These are phyloP conservation scores for Lachnellula subtilissima DNA, from an alignment of 2,329 filamentous ascomycete species.

Conservation along the genomic window DNA sequence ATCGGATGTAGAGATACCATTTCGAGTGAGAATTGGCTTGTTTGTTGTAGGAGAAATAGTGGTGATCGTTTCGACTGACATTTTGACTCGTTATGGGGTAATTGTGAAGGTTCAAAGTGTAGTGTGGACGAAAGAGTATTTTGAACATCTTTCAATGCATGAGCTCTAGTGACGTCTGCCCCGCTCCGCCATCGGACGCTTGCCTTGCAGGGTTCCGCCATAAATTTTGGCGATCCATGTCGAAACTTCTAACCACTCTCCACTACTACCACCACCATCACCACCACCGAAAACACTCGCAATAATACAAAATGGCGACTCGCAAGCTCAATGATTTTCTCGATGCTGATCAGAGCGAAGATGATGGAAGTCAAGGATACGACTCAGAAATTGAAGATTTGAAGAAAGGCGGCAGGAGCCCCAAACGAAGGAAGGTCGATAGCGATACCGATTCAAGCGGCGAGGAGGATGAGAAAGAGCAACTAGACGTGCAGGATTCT, in stretches of 20 bases:
- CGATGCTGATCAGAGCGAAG: slow-evolving; percentile 54
- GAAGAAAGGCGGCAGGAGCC: slow-evolving; percentile 55
- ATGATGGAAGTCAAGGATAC: slow-evolving; percentile 47
- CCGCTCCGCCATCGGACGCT: neutral
- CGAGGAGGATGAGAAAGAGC: slow-evolving; percentile 30
- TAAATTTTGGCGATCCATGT: neutral
- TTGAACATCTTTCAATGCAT: neutral
- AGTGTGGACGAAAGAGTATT: slow-evolving; percentile 2
- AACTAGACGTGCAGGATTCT: slow-evolving; percentile 26
- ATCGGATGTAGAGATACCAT: slow-evolving; percentile 66
- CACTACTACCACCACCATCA: neutral
- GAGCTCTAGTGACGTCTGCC: slow-evolving; percentile 2
- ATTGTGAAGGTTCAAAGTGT: neutral
- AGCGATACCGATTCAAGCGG: slow-evolving; percentile 38
- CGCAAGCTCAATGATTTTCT: slow-evolving; percentile 71
- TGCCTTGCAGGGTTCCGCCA: neutral
- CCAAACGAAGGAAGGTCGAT: slow-evolving; percentile 60
- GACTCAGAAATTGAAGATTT: slow-evolving; percentile 62
- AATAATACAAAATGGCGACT: slow-evolving; percentile 49
- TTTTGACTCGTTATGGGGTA: slow-evolving; percentile 28
- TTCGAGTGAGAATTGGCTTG: slow-evolving; percentile 73
- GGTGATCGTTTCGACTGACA: slow-evolving; percentile 61
- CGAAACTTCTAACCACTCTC: slow-evolving; percentile 1
- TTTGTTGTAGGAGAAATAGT: slow-evolving; percentile 92
- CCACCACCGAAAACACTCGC: neutral